phyloP scores from a whole-genome alignment of 192 early-diverging fungal species.

The Backusella tuberculispora region DNA sequence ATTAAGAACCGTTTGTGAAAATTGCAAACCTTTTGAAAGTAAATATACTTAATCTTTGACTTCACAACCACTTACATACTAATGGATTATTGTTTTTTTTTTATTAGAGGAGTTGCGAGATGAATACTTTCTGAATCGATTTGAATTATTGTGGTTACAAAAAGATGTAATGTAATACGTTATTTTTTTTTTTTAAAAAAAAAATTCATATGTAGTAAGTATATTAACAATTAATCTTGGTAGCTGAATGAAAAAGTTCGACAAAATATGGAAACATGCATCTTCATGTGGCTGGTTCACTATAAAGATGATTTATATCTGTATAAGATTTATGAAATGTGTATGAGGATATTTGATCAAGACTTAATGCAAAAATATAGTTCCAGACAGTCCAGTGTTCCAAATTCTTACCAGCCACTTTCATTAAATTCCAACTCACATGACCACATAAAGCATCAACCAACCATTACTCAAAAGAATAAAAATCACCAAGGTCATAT shows the following conservation, averaged over 20 bases:
- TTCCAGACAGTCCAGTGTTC: no score
- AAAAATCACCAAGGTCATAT: not conserved
- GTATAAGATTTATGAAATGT: not conserved
- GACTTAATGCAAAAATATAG: not conserved
- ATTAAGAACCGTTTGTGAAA: not conserved
- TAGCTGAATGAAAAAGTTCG: not conserved
- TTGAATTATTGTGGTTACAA: not conserved
- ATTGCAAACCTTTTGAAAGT: not conserved
- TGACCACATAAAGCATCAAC: not conserved
- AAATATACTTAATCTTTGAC: not conserved
- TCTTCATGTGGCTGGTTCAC: not conserved
- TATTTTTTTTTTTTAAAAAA: not conserved
- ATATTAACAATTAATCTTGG: not conserved
- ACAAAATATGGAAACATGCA: not conserved
- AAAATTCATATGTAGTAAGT: no score
- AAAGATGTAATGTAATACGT: not conserved
- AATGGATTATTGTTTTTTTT: not conserved
- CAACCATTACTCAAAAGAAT: not conserved
- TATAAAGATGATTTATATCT: constrained; percentile 1
- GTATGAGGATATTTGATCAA: not conserved
- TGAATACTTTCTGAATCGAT: not conserved
- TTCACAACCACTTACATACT: not conserved
- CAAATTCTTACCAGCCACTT: no score
- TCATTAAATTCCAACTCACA: no score
- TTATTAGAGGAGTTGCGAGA: not conserved